Conservation (phyloP, 2,329 filamentous ascomycete species). For the Amphichorda felina region DNA sequence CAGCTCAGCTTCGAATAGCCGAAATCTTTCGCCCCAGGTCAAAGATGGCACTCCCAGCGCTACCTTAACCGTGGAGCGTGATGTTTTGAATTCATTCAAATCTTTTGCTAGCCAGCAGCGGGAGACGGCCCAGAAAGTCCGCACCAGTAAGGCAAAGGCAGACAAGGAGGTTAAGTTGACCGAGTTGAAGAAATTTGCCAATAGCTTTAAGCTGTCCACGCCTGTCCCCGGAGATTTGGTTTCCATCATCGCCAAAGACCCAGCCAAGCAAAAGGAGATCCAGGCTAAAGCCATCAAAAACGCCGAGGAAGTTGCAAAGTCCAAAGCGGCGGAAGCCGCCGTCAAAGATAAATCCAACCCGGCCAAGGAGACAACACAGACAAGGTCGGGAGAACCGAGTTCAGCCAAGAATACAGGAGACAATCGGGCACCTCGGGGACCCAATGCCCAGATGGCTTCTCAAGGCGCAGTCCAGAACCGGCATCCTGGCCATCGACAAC, state of each 20-base stretch:
- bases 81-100: slow-evolving; percentile 53
- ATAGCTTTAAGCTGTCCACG: slow-evolving; percentile 87
- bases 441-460: slow-evolving; percentile 15
- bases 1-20: slow-evolving; percentile 24
- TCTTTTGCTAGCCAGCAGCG: slow-evolving; percentile 48
- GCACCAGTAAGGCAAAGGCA: slow-evolving; percentile 45
- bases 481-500: slow-evolving; percentile 34
- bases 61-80: slow-evolving; percentile 48
- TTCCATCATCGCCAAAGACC: slow-evolving; percentile 91
- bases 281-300: slow-evolving; percentile 77
- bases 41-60: slow-evolving; percentile 36
- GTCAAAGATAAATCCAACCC: slow-evolving; percentile 29
- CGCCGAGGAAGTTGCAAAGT: slow-evolving; percentile 49
- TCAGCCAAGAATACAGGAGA: slow-evolving; percentile 12
- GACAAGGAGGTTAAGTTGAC: slow-evolving; percentile 91
- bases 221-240: slow-evolving; percentile 87
- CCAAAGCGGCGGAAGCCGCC: slow-evolving; percentile 34
- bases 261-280: slow-evolving; percentile 86
- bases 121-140: slow-evolving; percentile 41
- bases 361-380: slow-evolving; percentile 18
- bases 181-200: slow-evolving; percentile 89
- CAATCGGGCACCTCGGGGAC: slow-evolving; percentile 17
- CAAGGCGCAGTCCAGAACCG: slow-evolving; percentile 16
- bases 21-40: slow-evolving; percentile 26
- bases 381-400: slow-evolving; percentile 17